Base-by-base conservation (phyloP, 2,329 filamentous ascomycete species). In the Ustilaginoidea virens region DNA sequence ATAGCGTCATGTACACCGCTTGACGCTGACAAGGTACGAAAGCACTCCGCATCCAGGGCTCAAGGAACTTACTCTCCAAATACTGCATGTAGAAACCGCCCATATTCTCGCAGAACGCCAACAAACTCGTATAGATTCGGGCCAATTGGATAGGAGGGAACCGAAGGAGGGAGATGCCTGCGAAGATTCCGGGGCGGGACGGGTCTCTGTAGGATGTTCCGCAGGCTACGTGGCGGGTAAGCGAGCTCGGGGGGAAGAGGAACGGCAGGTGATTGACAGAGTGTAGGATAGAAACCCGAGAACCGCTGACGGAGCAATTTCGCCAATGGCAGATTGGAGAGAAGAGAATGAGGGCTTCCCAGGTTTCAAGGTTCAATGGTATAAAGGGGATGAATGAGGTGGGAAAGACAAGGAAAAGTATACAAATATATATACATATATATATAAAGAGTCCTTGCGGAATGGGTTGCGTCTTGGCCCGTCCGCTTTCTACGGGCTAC, bases 21-120 rank as follows among this genome's bases (percentile, higher is more conserved):
- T n/a, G n/a, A n/a, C n/a, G n/a, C n/a, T n/a, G n/a, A n/a, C n/a
- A n/a, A n/a, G n/a, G n/a, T n/a, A n/a, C n/a, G n/a, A n/a, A n/a
- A n/a, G n/a, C n/a, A n/a, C n/a, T n/a, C n/a, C n/a, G n/a, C n/a
- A n/a, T n/a, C n/a, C n/a, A n/a, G n/a, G n/a, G n/a, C 12, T 10
- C 22, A 14, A 16, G 12, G 28, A 42, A 77, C 74, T 70, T 74
- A 80, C 75, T 79, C 50, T 77, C 71, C 39, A 80, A 61, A 51
- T 80, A 80, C 45, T 79, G 73, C 64, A 76, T 76, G 47, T 76
- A 76, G 47, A 74, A 76, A 39, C 71, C 71, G 43, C 61, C 62
- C 70, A 75, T 75, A 37, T 42, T 64, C 50, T 32, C 40, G 36
- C 38, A 41, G 33, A 26, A 35, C 34, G 40, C 39, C 43, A 46